A percentile compares a stretch with the other conserved stretches of the same genome.
These are phyloP conservation scores for Rhodotorula glutinis DNA, from an alignment of 1,284 basidiomycete species.

Conservation along the genomic window DNA sequence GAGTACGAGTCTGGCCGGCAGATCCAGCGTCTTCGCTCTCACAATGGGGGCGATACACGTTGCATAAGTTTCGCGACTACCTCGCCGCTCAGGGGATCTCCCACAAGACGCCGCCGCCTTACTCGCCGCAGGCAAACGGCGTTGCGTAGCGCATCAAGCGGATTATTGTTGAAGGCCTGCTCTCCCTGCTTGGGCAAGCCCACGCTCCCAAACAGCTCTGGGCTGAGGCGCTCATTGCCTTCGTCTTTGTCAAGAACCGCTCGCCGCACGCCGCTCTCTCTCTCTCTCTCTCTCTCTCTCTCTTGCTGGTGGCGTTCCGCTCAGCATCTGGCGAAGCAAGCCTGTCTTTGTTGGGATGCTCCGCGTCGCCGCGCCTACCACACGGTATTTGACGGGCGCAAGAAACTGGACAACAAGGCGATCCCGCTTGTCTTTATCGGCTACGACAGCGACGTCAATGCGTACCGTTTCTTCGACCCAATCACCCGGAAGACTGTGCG, in stretches of 20 bases:
- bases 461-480: constrained; percentile 9
- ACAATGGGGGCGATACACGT: constrained; percentile 48
- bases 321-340: no score
- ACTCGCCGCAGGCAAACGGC: constrained; percentile 49
- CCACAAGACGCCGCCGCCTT: constrained; percentile 47
- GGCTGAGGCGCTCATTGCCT: constrained; percentile 46
- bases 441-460: no score
- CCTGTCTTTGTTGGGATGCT: no score
- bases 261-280: constrained; percentile 44
- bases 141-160: constrained; percentile 44
- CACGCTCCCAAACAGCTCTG: constrained; percentile 46
- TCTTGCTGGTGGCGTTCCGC: constrained; percentile 32
- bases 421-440: no score
- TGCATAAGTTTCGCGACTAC: constrained; percentile 42
- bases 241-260: constrained; percentile 48
- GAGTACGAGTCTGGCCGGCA: constrained; percentile 40
- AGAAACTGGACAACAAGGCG: constrained; percentile 5
- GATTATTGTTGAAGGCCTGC: constrained; percentile 43
- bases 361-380: constrained; percentile 48
- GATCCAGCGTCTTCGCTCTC: constrained; percentile 47
- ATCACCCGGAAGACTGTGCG: not conserved
- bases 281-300: no score
- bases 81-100: constrained; percentile 46
- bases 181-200: constrained; percentile 43
- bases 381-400: constrained; percentile 39